Evolutionary conservation across 2,329 filamentous ascomycete species (phyloP), one percentile per base, ranked within the genome.

Genomic region (Ophiostoma tasmaniense): DNA sequence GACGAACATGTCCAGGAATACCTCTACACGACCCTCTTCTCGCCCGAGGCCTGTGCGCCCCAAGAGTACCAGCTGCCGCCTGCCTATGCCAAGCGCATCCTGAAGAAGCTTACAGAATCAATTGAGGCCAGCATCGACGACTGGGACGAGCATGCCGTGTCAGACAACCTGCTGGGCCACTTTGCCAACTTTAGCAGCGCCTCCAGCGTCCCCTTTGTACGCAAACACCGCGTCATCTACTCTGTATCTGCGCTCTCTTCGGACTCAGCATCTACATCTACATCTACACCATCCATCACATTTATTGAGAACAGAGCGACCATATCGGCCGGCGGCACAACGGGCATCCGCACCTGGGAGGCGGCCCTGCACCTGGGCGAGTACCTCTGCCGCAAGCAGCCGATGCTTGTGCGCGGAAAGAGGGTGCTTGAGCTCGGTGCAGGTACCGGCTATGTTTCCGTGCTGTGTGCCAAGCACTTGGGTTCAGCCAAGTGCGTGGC

Each of bases 331-430:
- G 83, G 83, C 0, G 90, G 90, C 0, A 93, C 90, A 0, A 94
- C 91, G 0, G 91, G 91, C 1, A 82, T 91, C 30, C 85, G 91
- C 42, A 94, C 91, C 0, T 95, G 91, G 91, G 91, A 94, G 76
- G 91, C 91, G 0, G 87, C 90, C 1, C 79, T 94, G 10, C 89
- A 92, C 73, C 81, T 94, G 0, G 89, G 89, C 1, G 84, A 88
- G 62, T 92, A 88, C 73, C 83, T 93, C 28, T 85, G 85, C 70
- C 33, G 66, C n/a, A 70, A 75, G n/a, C 77, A 82, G 66, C 77
- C 76, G 0, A 71, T 73, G 1, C 72, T 84, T 25, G 79, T 91
- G 35, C 74, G 74, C 8, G 82, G 80, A 1, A 89, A 86, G 74
- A 82, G 80, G 8, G 78, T 93, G 0, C 80, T 94, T 1, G 91